Conservation (phyloP, 2,329 filamentous ascomycete species). For the Alternaria sp. region DNA sequence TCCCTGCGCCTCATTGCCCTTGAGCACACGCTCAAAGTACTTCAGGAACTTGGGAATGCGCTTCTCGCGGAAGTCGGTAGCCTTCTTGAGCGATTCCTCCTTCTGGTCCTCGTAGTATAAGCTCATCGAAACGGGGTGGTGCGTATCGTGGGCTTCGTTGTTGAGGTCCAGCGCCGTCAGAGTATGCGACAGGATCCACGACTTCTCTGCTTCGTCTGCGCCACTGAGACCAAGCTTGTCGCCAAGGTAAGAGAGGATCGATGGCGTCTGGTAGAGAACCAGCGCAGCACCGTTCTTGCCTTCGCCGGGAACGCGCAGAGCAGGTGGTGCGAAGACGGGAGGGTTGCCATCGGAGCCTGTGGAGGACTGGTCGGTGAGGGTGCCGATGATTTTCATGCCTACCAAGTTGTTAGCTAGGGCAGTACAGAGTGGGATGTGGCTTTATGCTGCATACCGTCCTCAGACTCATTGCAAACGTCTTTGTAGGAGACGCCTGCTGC, state of each 20-base stretch:
- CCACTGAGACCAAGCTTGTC: conserved; percentile 66
- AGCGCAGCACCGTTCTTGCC: conserved; percentile 64
- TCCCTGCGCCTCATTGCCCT: conserved; percentile 64
- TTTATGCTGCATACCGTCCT: conserved; percentile 51
- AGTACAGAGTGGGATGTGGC: not conserved
- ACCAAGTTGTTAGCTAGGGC: not conserved
- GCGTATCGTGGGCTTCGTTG: conserved; percentile 77
- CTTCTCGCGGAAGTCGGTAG: conserved; percentile 66
- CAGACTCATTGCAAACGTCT: conserved; percentile 64
- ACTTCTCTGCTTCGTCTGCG: conserved; percentile 60
- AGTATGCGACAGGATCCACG: conserved; percentile 69
- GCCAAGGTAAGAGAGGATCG: conserved; percentile 76
- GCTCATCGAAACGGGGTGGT: conserved; percentile 71
- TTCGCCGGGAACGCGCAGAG: conserved; percentile 63
- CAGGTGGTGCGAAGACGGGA: conserved; percentile 72
- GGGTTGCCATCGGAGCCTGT: conserved; percentile 66
- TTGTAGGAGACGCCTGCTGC: conserved; percentile 71
- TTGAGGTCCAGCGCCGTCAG: conserved; percentile 77
- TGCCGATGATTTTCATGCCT: conserved; percentile 60
- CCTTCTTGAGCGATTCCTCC: conserved; percentile 67
- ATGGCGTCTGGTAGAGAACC: conserved; percentile 73
- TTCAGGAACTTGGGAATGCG: conserved; percentile 76
- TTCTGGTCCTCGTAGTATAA: conserved; percentile 81
- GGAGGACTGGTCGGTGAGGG: conserved; percentile 56
- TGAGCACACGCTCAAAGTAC: conserved; percentile 74